Evolutionary conservation across 2,329 filamentous ascomycete species (phyloP).

Genomic region (Cladosporium sp.): DNA sequence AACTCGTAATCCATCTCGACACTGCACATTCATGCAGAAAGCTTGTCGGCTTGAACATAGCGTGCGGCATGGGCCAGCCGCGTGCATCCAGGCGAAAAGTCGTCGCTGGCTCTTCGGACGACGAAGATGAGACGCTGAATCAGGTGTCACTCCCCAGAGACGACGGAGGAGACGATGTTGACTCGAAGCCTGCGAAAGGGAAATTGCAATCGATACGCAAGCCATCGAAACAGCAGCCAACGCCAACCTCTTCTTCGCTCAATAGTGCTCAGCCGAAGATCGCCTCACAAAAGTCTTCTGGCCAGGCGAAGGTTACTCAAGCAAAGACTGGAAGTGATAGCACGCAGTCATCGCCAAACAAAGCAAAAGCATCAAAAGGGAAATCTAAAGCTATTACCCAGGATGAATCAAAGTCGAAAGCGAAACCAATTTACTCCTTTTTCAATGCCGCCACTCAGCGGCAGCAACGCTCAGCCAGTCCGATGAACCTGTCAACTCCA

Average conservation of each 20-base stretch:
- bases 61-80: slow-evolving; percentile 28
- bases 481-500: slow-evolving; percentile 34
- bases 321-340: slow-evolving; percentile 11
- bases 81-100: slow-evolving; percentile 26
- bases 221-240: slow-evolving; percentile 17
- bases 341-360: slow-evolving; percentile 17
- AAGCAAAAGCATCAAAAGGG: slow-evolving; percentile 13
- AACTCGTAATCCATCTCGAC: neutral
- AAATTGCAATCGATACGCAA: slow-evolving; percentile 22
- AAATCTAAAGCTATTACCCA: slow-evolving; percentile 29
- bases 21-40: neutral
- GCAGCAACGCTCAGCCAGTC: slow-evolving; percentile 38
- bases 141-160: slow-evolving; percentile 7
- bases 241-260: slow-evolving; percentile 1
- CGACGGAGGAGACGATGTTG: slow-evolving; percentile 14
- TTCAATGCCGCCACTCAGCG: slow-evolving; percentile 43
- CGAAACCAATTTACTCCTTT: slow-evolving; percentile 46
- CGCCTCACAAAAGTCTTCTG: slow-evolving; percentile 16
- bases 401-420: slow-evolving; percentile 34
- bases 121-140: slow-evolving; percentile 15
- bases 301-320: slow-evolving; percentile 13
- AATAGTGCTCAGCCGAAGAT: slow-evolving; percentile 1
- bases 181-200: slow-evolving; percentile 17
- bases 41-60: neutral
- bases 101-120: slow-evolving; percentile 24